Percentiles rank a stretch among this genome's conserved stretches.
phyloP scores from a whole-genome alignment of 306 rosid genomes.

The Prunus dulcis region DNA sequence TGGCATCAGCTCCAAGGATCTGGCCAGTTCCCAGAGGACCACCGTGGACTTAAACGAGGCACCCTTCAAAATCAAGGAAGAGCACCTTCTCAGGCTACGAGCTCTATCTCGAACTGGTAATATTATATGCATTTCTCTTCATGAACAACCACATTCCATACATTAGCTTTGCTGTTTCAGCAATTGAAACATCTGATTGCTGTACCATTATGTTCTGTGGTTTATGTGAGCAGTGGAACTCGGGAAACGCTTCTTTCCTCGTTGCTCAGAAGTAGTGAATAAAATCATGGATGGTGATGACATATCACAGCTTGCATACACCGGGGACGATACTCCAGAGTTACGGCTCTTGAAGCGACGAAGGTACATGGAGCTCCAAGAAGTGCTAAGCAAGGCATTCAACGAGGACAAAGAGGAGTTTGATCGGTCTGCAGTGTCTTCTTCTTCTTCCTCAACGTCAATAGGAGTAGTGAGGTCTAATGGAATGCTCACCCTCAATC shows the following conservation, averaged over 20 bases:
- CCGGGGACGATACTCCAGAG: conserved; percentile 45
- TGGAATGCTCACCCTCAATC: conserved; percentile 17
- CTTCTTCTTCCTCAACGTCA: conserved; percentile 65
- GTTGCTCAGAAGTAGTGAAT: conserved; percentile 62
- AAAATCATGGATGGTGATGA: conserved; percentile 72
- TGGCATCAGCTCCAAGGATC: conserved; percentile 23
- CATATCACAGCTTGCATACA: conserved; percentile 47
- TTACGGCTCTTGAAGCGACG: conserved; percentile 38
- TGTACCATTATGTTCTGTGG: neutral
- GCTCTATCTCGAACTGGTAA: conserved; percentile 58
- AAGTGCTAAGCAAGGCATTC: conserved; percentile 51
- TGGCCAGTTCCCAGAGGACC: conserved; percentile 22
- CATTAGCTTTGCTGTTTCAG: neutral
- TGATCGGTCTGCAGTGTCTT: conserved; percentile 44
- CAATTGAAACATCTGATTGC: neutral
- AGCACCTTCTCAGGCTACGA: conserved; percentile 53
- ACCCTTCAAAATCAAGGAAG: conserved; percentile 61
- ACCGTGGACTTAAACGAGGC: conserved; percentile 67
- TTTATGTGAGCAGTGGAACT: conserved; percentile 50
- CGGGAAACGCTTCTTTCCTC: conserved; percentile 74
- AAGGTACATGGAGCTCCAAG: conserved; percentile 59
- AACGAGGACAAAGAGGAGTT: conserved; percentile 55
- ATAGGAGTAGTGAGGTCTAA: conserved; percentile 28
- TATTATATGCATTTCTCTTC: neutral
- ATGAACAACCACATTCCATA: too few species aligned